Evolutionary conservation across 2,329 filamentous ascomycete genomes (phyloP), one percentile per base, ranked within the genome.

Genomic region (Talaromyces sp.): DNA sequence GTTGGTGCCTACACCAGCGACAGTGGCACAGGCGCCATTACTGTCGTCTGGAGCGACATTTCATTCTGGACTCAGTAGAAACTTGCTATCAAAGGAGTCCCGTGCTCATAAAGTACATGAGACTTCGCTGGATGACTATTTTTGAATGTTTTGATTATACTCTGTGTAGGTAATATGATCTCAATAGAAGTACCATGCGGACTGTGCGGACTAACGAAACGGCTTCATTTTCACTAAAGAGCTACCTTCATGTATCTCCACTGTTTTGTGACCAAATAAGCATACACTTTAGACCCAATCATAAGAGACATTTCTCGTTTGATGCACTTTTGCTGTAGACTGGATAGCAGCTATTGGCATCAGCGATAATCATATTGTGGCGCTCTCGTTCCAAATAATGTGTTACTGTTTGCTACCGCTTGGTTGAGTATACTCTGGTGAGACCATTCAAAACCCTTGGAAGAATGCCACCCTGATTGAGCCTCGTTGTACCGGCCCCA

Each of bases 21-120:
- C 46, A 61, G 58, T 54, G 58, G 58, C 35, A 52, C 58, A 18
- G 58, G 58, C 37, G 42, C 58, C 21, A 61, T 61, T 33, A 61
- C 58, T 28, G 58, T 61, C 35, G 46, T 52, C 5, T 61, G 58
- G 58, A 61, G 18, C 46, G 58, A 61, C 46, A 40, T 61, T 44
- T 54, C 58, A 28, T 55, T 61, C 25, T 61, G 58, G 58, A 61
- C 35, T 7, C 48, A 55, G 35, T 61, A 61, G n/a, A n/a, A n/a
- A n/a, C n/a, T n/a, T n/a, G n/a, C n/a, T n/a, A n/a, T n/a, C n/a
- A 23, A 60, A 39, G 46, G 28, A 16, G 54, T 6, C 5, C 31
- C 33, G 7, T 35, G 21, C 33, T 40, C 35, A 57, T 28, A 21
- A 18, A 57, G 54, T 5, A 57, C 18, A 25, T 42, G 54, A 28